Conservation (phyloP, 495 filamentous ascomycete genomes). For the Penicillium turbatum region DNA sequence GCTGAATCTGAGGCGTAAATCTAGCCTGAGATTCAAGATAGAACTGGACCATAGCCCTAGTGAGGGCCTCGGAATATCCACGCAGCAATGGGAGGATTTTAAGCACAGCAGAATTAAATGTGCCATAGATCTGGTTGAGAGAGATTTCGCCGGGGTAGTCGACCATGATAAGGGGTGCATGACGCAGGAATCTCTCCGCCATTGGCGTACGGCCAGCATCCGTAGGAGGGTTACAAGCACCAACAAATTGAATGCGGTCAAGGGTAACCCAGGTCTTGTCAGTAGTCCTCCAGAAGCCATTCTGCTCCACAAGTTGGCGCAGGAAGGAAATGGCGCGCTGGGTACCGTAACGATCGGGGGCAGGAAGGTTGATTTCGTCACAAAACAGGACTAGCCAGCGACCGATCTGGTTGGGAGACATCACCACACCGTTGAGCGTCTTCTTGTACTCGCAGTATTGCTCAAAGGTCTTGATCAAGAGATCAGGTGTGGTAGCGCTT, state of each 20-base stretch:
- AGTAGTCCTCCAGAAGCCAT: conserved; percentile 96
- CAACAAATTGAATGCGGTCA: conserved; percentile 97
- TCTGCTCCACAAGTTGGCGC: conserved; percentile 94
- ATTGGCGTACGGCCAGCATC: conserved; percentile 94
- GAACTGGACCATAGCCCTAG: conserved; percentile 96
- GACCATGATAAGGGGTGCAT: conserved; percentile 97
- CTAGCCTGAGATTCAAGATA: conserved; percentile 89
- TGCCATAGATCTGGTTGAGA: conserved; percentile 94
- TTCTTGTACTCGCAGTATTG: conserved; percentile 99
- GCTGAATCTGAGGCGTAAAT: conserved; percentile 94
- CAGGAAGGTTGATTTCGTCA: conserved; percentile 98
- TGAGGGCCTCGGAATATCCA: conserved; percentile 89
- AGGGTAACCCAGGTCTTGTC: conserved; percentile 98
- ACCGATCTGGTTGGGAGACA: conserved; percentile 93
- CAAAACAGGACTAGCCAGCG: conserved; percentile 98
- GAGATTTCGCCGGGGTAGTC: conserved; percentile 97
- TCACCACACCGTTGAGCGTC: conserved; percentile 90
- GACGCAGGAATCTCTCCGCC: conserved; percentile 87
- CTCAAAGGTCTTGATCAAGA: conserved; percentile 97
- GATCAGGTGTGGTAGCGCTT: conserved; percentile 93
- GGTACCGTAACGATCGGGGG: conserved; percentile 95
- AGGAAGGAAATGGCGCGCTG: conserved; percentile 96
- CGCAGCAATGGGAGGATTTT: conserved; percentile 96
- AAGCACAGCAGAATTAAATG: conserved; percentile 92
- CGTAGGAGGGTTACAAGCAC: conserved; percentile 98